Conservation (phyloP, 352 stramenopile species). For the Phytophthora fragariae region DNA sequence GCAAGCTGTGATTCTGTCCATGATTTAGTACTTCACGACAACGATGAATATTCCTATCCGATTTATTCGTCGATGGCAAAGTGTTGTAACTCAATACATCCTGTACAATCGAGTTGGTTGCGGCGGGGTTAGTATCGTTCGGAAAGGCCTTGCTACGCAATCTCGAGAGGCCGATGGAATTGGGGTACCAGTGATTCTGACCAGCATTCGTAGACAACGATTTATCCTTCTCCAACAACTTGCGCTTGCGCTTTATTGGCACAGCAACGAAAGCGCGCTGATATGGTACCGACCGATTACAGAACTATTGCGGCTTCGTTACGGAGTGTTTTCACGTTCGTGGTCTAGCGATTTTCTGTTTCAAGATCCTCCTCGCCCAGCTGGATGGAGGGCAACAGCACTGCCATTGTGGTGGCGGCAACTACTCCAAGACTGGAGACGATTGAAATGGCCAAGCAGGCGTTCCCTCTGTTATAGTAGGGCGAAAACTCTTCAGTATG, state of each 20-base stretch:
- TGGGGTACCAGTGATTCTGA: neutral
- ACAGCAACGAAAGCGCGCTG: neutral
- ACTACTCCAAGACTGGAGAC: neutral
- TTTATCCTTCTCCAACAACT: neutral
- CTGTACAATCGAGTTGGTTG: neutral
- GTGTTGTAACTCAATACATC: neutral
- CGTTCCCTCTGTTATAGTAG: no score
- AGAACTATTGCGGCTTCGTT: neutral
- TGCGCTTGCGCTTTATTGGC: neutral
- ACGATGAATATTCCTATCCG: neutral
- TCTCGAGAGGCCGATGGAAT: neutral
- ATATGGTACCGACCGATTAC: neutral
- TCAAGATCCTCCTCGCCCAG: slow-evolving; percentile 1
- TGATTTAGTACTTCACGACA: neutral
- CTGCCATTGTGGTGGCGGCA: slow-evolving; percentile 1
- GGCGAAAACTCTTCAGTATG: neutral
- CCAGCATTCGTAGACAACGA: no score
- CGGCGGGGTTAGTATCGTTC: neutral
- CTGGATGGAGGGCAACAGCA: neutral
- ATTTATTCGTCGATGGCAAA: neutral
- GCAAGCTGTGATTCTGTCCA: no score
- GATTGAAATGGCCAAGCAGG: neutral
- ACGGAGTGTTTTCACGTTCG: neutral
- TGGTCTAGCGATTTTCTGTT: slow-evolving; percentile 4
- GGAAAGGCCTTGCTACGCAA: neutral